phyloP scores from a whole-genome alignment of 495 filamentous ascomycete species.

The Talaromyces thailandensis region DNA sequence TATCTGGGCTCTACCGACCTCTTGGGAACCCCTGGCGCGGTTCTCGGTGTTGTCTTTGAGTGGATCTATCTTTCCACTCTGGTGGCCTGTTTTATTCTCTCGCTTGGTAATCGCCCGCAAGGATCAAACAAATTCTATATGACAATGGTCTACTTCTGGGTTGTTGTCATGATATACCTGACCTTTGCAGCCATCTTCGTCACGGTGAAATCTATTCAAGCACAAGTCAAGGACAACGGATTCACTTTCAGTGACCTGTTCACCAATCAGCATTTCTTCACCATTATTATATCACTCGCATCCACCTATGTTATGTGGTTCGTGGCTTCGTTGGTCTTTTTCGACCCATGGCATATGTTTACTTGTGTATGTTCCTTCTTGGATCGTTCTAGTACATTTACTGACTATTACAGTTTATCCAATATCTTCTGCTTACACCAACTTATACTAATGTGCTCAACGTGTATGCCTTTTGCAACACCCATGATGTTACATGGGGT shows the following conservation, averaged over 20 bases:
- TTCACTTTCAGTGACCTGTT: conserved; percentile 67
- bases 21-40: conserved; percentile 62
- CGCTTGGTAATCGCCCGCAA: conserved; percentile 92
- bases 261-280: conserved; percentile 83
- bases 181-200: conserved; percentile 94
- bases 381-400: conserved; percentile 8
- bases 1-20: conserved; percentile 62
- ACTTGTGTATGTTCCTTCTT: conserved; percentile 48
- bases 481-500: conserved; percentile 95
- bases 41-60: conserved; percentile 85
- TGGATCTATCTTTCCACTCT: conserved; percentile 92
- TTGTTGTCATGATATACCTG: conserved; percentile 87
- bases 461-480: conserved; percentile 97
- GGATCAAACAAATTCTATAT: conserved; percentile 91
- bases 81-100: conserved; percentile 89
- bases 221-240: conserved; percentile 43
- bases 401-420: conserved; percentile 52
- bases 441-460: conserved; percentile 96
- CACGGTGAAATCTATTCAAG: conserved; percentile 74
- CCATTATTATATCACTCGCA: conserved; percentile 79
- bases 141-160: conserved; percentile 97
- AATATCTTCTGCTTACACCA: conserved; percentile 92
- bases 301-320: conserved; percentile 96
- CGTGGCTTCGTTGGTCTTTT: conserved; percentile 83
- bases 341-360: conserved; percentile 99